phyloP scores from a whole-genome alignment of 495 filamentous ascomycete species.

The Tuber brumale region DNA sequence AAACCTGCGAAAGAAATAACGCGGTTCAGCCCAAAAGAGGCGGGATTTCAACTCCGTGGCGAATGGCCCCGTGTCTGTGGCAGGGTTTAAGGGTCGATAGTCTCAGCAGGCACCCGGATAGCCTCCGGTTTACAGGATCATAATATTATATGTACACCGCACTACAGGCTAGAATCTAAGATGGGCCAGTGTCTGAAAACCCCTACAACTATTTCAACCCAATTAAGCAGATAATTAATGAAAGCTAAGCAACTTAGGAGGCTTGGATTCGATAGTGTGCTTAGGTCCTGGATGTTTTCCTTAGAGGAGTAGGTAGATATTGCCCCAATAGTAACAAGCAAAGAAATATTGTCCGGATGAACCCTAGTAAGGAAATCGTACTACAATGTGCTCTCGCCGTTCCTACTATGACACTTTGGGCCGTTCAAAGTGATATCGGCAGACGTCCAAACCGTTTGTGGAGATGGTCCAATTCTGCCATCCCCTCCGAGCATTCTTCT shows the following conservation, averaged over 20 bases:
- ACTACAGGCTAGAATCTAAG: not conserved
- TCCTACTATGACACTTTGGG: not conserved
- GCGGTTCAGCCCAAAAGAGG: not conserved
- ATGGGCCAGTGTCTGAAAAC: not conserved
- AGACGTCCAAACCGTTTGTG: not conserved
- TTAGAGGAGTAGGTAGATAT: not conserved
- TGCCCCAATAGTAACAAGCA: not conserved
- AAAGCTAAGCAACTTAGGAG: not conserved
- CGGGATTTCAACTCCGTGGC: not conserved
- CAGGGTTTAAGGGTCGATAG: not conserved
- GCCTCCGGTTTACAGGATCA: not conserved
- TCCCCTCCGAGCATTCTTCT: not conserved
- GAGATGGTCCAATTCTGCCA: not conserved
- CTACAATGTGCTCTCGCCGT: no score
- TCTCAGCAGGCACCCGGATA: not conserved
- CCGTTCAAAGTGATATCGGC: not conserved
- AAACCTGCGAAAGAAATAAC: not conserved
- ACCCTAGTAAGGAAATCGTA: not conserved
- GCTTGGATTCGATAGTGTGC: not conserved
- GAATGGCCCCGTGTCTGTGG: not conserved
- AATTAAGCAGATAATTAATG: not conserved
- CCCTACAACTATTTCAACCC: not conserved
- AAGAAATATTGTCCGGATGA: not conserved
- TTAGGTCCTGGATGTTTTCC: not conserved
- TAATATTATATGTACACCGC: not conserved